A percentile compares a stretch with the other conserved stretches of the same genome.
phyloP scores from a whole-genome alignment of 2,329 filamentous ascomycete genomes.

The Beauveria sp. region DNA sequence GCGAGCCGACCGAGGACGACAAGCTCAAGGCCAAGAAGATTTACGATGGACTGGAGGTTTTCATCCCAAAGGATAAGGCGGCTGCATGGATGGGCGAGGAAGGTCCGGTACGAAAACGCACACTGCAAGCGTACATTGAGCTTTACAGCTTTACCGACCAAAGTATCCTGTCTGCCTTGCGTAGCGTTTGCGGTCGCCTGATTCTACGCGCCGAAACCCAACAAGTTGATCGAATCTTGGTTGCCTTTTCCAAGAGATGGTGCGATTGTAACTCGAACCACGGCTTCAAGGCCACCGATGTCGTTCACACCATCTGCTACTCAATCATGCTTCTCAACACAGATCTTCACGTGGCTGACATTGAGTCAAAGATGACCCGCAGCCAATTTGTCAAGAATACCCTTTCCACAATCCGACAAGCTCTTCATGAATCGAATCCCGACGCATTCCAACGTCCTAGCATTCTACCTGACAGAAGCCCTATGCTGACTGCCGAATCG shows the following conservation, averaged over 20 bases:
- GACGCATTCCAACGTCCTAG: constrained; percentile 55
- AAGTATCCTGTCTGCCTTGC: constrained; percentile 71
- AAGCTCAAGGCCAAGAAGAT: constrained; percentile 72
- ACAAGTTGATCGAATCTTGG: constrained; percentile 89
- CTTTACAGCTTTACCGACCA: constrained; percentile 78
- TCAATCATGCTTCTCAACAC: constrained; percentile 93
- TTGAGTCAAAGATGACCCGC: constrained; percentile 93
- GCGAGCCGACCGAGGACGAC: constrained; percentile 60
- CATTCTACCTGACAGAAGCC: constrained; percentile 40
- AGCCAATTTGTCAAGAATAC: constrained; percentile 96
- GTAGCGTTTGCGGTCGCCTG: constrained; percentile 73
- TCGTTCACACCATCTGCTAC: constrained; percentile 96
- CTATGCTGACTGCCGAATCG: constrained; percentile 26
- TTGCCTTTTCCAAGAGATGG: constrained; percentile 84
- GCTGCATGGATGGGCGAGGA: constrained; percentile 85
- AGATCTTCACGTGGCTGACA: constrained; percentile 89
- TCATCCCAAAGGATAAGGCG: constrained; percentile 70
- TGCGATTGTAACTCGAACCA: constrained; percentile 88
- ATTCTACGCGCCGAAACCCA: constrained; percentile 88
- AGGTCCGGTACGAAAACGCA: constrained; percentile 49
- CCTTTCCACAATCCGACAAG: constrained; percentile 76
- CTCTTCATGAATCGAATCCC: constrained; percentile 64
- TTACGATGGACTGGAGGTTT: constrained; percentile 76
- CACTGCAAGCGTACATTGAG: constrained; percentile 76
- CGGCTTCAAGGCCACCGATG: constrained; percentile 84